phyloP scores from a whole-genome alignment of 352 stramenopile species.

The Phytophthora sansomeana region DNA sequence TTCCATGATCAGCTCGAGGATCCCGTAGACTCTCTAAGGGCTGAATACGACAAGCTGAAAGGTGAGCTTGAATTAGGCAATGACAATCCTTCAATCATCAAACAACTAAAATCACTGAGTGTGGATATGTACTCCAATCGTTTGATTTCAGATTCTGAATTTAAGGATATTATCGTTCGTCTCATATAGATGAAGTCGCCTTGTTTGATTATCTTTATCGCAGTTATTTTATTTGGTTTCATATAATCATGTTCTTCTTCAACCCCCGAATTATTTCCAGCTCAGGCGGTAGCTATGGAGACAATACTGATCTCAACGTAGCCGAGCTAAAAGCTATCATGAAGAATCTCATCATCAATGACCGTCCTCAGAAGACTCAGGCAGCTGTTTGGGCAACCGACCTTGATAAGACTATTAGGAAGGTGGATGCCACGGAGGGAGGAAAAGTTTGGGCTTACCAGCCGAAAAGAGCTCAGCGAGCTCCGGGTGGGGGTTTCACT shows the following conservation, averaged over 20 bases:
- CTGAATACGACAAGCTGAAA: slow-evolving; percentile 6
- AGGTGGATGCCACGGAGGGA: not conserved
- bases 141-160: not conserved
- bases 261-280: no score
- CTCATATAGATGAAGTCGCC: not conserved
- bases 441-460: not conserved
- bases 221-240: no score
- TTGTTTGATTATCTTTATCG: slow-evolving; percentile 1
- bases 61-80: not conserved
- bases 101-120: not conserved
- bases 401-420: not conserved
- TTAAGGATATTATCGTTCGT: not conserved
- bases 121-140: slow-evolving; percentile 6
- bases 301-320: no score
- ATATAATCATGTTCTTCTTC: no score
- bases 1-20: not conserved
- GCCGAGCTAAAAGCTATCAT: no score
- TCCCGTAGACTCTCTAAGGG: not conserved
- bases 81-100: slow-evolving; percentile 2
- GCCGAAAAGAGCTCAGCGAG: no score
- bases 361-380: not conserved
- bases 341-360: slow-evolving; percentile 1
- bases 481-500: no score
- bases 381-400: not conserved
- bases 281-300: no score